These are phyloP conservation scores for Rhododendron ferrugineum DNA, from an alignment of 148 eudicot genomes.

Conservation along the genomic window DNA sequence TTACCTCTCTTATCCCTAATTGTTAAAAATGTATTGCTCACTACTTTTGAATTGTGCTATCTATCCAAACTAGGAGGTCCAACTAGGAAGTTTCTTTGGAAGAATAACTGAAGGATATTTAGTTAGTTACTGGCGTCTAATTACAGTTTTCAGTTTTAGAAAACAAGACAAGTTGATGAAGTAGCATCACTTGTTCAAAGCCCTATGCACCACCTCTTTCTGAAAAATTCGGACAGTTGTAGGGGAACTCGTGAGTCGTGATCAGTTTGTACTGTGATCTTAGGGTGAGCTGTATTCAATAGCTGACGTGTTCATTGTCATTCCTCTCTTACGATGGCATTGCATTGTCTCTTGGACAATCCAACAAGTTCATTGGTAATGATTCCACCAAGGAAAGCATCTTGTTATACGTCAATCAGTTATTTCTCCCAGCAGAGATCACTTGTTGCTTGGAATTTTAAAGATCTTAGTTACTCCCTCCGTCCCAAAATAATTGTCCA, in stretches of 20 bases:
- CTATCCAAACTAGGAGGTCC: neutral
- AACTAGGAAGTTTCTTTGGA: neutral
- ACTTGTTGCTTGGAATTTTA: neutral
- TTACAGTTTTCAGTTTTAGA: neutral
- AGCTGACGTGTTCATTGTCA: neutral
- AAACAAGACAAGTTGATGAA: neutral
- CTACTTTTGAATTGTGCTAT: neutral
- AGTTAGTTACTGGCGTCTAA: neutral
- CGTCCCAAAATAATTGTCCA: too few relatives aligned
- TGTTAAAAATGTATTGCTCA: neutral
- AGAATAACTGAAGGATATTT: neutral
- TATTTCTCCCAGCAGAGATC: neutral
- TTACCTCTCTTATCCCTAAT: neutral
- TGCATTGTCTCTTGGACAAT: neutral
- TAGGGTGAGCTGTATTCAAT: neutral
- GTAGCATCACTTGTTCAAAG: neutral
- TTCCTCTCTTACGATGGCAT: neutral
- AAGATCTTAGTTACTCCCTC: neutral
- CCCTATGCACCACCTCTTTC: neutral
- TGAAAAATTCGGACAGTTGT: too few relatives aligned
- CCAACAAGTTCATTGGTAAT: too few relatives aligned
- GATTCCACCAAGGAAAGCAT: too few relatives aligned
- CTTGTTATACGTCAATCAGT: too few relatives aligned
- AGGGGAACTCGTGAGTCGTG: neutral
- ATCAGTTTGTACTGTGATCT: neutral